phyloP scores from a whole-genome alignment of 306 rosid species.

The Cicer chorassanicum region DNA sequence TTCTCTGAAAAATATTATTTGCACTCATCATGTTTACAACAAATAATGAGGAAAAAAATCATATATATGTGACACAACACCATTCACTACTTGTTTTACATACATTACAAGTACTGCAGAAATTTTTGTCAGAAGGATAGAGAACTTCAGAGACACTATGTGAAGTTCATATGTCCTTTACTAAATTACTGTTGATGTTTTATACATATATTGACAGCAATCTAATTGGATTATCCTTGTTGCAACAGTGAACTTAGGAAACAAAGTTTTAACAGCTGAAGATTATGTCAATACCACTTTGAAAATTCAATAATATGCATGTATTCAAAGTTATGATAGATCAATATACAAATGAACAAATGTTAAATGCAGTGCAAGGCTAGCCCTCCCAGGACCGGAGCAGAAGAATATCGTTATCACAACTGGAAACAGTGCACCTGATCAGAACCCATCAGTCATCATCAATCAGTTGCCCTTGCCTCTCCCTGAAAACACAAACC shows the following conservation, averaged over 20 bases:
- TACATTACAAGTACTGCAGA: conserved; percentile 25
- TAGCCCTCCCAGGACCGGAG: conserved; percentile 94
- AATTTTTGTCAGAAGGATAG: background rate
- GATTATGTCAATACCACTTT: conserved; percentile 32
- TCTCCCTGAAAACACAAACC: conserved; percentile 58
- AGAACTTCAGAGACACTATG: background rate
- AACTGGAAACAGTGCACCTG: conserved; percentile 51
- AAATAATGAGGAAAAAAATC: background rate
- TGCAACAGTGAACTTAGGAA: conserved; percentile 24
- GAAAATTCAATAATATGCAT: conserved; percentile 35
- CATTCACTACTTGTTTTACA: conserved; percentile 22
- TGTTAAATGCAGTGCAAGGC: conserved; percentile 87
- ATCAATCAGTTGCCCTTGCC: conserved; percentile 56
- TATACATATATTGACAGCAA: conserved; percentile 11
- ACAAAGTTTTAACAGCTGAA: conserved; percentile 33
- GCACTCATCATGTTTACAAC: conserved; percentile 10
- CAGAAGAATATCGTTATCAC: conserved; percentile 68
- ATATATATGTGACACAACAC: background rate
- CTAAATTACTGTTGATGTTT: background rate
- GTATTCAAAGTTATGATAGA: conserved; percentile 37
- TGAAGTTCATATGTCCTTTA: conserved; percentile 4
- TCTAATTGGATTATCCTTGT: conserved; percentile 2
- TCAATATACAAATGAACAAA: conserved; percentile 45
- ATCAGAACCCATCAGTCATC: conserved; percentile 48
- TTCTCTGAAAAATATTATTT: conserved; percentile 19